Evolutionary conservation across 495 filamentous ascomycete genomes (phyloP).

Genomic region (Penicillium taxi): DNA sequence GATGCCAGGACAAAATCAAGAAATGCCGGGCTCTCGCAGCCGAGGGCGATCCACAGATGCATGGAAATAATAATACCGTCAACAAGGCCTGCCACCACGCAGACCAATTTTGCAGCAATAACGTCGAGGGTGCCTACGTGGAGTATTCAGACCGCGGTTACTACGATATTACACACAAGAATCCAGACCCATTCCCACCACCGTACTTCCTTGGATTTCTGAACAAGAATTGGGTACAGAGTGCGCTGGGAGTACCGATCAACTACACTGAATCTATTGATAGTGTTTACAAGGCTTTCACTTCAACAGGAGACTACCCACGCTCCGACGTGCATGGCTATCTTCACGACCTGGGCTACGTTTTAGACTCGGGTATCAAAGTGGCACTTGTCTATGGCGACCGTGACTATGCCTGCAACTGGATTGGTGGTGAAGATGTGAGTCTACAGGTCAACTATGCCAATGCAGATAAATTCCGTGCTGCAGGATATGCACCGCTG

Average conservation of each 20-base stretch:
- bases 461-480: slow-evolving; percentile 32
- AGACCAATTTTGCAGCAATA: slow-evolving; percentile 27
- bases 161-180: slow-evolving; percentile 54
- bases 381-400: slow-evolving; percentile 64
- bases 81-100: slow-evolving; percentile 34
- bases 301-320: slow-evolving; percentile 38
- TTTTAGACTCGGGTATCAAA: slow-evolving; percentile 51
- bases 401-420: slow-evolving; percentile 52
- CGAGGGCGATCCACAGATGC: slow-evolving; percentile 37
- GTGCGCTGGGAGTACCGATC: slow-evolving; percentile 54
- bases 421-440: slow-evolving; percentile 40
- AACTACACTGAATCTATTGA: slow-evolving; percentile 54
- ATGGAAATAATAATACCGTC: slow-evolving; percentile 37
- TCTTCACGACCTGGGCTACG: slow-evolving; percentile 43
- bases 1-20: slow-evolving; percentile 52
- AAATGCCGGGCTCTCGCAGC: slow-evolving; percentile 36
- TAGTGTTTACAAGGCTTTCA: slow-evolving; percentile 46
- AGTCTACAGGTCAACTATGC: slow-evolving; percentile 35
- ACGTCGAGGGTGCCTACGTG: slow-evolving; percentile 31
- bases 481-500: slow-evolving; percentile 45
- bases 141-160: slow-evolving; percentile 37
- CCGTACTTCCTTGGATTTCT: slow-evolving; percentile 56
- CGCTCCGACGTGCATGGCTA: slow-evolving; percentile 41
- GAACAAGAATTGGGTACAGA: slow-evolving; percentile 53
- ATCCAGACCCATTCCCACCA: slow-evolving; percentile 55